Base-by-base conservation (phyloP, 139 green algal genomes). In the Micractinium conductrix region DNA sequence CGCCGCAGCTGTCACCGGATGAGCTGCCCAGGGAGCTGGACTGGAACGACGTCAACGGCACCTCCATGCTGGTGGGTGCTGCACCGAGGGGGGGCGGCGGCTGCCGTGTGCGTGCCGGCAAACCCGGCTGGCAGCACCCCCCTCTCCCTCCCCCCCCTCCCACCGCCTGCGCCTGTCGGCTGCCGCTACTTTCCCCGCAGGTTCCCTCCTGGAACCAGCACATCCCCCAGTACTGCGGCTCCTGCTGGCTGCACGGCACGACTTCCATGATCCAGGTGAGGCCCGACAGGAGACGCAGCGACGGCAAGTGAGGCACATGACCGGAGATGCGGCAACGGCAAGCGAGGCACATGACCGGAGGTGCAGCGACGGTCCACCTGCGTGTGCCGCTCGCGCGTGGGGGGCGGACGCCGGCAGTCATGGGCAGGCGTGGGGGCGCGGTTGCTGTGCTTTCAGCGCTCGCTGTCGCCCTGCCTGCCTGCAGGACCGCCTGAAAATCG, bases 181-280 rank as follows among this genome's bases (percentile, higher is more conserved):
- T n/a, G n/a, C n/a, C n/a, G n/a, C n/a, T n/a, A 9, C 53, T 62
- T 16, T 68, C 2, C 60, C 60, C n/a, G 60, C 35, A 73, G 67
- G 67, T 48, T 2, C 38, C 68, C 68, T 74, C 74, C 53, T 80
- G 74, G 89, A 92, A 92, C 71, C 89, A 90, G 73, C 84, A 87
- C 75, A 84, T 87, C 42, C 67, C 70, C 40, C 40, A 71, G 30
- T 95, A 95, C 78, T 95, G 91, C 45, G 92, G 92, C 43, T 78
- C 67, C 48, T 95, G 92, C 85, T 95, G 89, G 89, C 86, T 87
- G 43, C 92, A 95, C 67, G 92, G 87, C 72, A 89, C 84, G 43
- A 74, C 86, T 26, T 89, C 90, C n/a, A 91, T 91, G 86, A 82
- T 94, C 48, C 84, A 89, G 71, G 74, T n/a, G n/a, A n/a, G n/a